These are phyloP conservation scores for Metschnikowia matae DNA, from an alignment of 805 yeast genomes.

Conservation along the genomic window DNA sequence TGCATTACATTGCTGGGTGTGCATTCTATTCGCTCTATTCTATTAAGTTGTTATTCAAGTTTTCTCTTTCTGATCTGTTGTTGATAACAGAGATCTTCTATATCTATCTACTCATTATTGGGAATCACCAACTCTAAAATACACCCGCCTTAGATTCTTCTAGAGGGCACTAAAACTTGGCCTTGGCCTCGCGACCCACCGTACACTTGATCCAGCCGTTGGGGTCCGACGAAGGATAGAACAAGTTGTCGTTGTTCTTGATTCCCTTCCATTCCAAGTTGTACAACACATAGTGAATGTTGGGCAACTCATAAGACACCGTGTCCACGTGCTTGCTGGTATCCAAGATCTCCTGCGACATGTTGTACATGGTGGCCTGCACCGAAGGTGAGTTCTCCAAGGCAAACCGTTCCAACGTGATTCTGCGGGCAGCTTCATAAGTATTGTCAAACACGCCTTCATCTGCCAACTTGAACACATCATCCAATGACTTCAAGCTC, in stretches of 20 bases:
- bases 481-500: slow-evolving; percentile 41
- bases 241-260: slow-evolving; percentile 74
- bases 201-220: slow-evolving; percentile 88
- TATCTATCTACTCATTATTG: too few relatives aligned
- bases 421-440: slow-evolving; percentile 56
- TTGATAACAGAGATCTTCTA: too few relatives aligned
- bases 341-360: slow-evolving; percentile 69
- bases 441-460: slow-evolving; percentile 62
- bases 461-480: slow-evolving; percentile 49
- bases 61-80: too few relatives aligned
- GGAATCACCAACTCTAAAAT: too few relatives aligned
- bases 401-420: slow-evolving; percentile 77
- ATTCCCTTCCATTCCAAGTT: slow-evolving; percentile 84
- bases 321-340: slow-evolving; percentile 52
- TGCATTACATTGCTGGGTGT: too few relatives aligned
- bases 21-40: too few relatives aligned
- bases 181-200: slow-evolving; percentile 57
- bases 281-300: slow-evolving; percentile 83
- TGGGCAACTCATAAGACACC: slow-evolving; percentile 78
- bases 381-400: slow-evolving; percentile 88
- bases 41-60: too few relatives aligned
- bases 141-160: too few relatives aligned
- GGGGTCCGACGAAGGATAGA: slow-evolving; percentile 89
- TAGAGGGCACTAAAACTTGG: slow-evolving; percentile 40
- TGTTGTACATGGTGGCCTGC: slow-evolving; percentile 95